A percentile compares a stretch with the other conserved stretches of the same genome.
These are phyloP conservation scores for Leishmania guyanensis DNA, from an alignment of 208 protist species.

Conservation along the genomic window DNA sequence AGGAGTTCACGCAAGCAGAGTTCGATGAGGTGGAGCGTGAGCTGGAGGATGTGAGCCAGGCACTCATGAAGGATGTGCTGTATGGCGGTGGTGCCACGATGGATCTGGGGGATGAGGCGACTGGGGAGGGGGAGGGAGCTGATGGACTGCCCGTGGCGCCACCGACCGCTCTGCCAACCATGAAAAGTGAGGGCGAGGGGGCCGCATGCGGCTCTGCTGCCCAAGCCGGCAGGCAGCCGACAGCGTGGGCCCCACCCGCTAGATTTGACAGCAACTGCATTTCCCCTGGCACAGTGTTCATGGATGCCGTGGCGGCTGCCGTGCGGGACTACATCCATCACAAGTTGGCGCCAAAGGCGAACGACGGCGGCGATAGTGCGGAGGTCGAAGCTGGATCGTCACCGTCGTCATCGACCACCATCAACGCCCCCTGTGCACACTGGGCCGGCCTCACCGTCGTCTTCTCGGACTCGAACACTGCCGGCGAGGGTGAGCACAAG, in stretches of 20 bases:
- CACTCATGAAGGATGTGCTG: conserved; percentile 46
- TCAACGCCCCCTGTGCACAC: conserved; percentile 12
- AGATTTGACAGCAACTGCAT: conserved; percentile 98
- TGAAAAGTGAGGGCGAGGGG: neutral
- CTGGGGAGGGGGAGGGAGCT: neutral
- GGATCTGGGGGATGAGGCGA: too few relatives aligned
- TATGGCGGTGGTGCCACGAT: conserved; percentile 37
- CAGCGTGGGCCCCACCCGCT: conserved; percentile 19
- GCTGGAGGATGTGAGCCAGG: conserved; percentile 49
- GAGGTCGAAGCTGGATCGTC: conserved; percentile 11
- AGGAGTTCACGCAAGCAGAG: conserved; percentile 62
- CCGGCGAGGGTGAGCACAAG: conserved; percentile 98
- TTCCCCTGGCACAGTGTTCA: conserved; percentile 99
- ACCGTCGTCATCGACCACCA: neutral
- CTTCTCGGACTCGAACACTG: conserved; percentile 95
- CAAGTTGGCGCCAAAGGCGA: conserved; percentile 42
- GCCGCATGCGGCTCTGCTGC: neutral
- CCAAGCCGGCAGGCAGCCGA: neutral
- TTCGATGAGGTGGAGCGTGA: conserved; percentile 39
- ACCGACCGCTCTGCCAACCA: neutral
- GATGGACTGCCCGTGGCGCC: neutral
- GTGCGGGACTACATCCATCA: conserved; percentile 78
- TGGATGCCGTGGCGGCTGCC: conserved; percentile 89
- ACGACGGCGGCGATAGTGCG: neutral
- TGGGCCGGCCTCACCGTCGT: conserved; percentile 90